Conservation (phyloP, 805 yeast genomes). For the Yueomyces sp. region DNA sequence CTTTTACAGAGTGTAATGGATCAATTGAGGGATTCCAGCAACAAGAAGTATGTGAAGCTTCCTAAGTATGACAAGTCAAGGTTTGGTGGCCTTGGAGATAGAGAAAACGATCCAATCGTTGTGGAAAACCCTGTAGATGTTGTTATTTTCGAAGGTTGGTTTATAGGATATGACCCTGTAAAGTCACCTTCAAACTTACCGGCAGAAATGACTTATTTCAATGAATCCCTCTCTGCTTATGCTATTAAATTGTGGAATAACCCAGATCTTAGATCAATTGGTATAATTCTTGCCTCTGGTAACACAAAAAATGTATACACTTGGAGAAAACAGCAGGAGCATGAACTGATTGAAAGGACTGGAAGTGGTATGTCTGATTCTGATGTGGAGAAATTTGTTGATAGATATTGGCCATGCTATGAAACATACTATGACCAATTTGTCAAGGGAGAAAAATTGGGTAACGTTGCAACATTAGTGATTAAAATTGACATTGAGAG, state of each 20-base stretch:
- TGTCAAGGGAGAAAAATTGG: conserved; percentile 18
- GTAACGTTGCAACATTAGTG: conserved; percentile 20
- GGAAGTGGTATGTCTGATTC: conserved; percentile 76
- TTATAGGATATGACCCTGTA: conserved; percentile 55
- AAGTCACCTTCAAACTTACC: conserved; percentile 13
- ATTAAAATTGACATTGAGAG: conserved; percentile 19
- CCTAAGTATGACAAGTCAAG: conserved; percentile 75
- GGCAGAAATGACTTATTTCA: conserved; percentile 30
- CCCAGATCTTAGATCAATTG: conserved; percentile 45
- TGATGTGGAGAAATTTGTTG: conserved; percentile 55
- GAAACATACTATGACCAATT: conserved; percentile 46
- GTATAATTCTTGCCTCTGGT: conserved; percentile 49
- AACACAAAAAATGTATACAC: conserved; percentile 46
- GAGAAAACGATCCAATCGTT: conserved; percentile 26
- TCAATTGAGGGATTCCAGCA: conserved; percentile 11
- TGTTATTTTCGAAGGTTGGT: conserved; percentile 88
- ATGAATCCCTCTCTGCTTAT: conserved; percentile 40
- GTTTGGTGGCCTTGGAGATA: conserved; percentile 66
- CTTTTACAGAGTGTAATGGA: conserved; percentile 15
- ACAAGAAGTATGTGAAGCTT: conserved; percentile 22
- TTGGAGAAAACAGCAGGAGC: conserved; percentile 64
- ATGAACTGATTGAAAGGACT: conserved; percentile 13
- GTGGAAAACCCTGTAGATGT: conserved; percentile 38
- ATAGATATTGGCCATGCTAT: conserved; percentile 80
- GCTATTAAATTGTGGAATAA: conserved; percentile 25